Conservation (phyloP, 768 basidiomycete species). For the Kwoniella heveanensis region DNA sequence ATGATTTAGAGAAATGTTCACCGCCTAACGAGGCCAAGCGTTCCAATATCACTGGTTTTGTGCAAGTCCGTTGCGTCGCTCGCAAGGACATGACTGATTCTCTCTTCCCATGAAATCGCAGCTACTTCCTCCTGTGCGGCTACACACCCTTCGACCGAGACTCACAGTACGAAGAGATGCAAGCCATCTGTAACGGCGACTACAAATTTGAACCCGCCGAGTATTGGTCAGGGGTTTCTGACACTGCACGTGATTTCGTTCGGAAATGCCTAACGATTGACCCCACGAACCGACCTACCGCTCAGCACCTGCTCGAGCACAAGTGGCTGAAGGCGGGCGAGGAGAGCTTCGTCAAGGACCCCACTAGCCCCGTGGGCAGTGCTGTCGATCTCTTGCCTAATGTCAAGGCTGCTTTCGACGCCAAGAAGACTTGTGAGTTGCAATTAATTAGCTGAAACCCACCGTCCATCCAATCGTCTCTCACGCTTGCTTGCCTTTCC, state of each 20-base stretch:
- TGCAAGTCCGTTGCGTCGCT: no score
- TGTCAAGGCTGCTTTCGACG: conserved; percentile 86
- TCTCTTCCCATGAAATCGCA: conserved; percentile 12
- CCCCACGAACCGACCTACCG: conserved; percentile 76
- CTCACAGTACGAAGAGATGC: conserved; percentile 75
- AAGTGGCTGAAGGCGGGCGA: conserved; percentile 69
- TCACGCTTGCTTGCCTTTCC: background rate
- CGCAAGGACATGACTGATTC: no score
- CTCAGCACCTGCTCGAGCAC: conserved; percentile 71
- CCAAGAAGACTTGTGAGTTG: conserved; percentile 77
- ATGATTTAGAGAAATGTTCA: background rate
- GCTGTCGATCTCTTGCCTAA: conserved; percentile 79
- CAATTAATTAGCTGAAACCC: background rate
- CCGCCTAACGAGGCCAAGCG: background rate
- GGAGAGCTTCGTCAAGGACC: conserved; percentile 71
- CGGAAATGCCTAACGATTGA: conserved; percentile 79
- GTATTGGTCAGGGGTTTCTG: conserved; percentile 59
- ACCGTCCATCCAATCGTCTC: background rate
- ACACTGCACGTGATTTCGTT: conserved; percentile 76
- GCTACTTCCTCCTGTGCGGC: conserved; percentile 84
- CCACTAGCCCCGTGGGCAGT: conserved; percentile 60
- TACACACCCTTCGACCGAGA: conserved; percentile 97
- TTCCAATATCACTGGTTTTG: no score
- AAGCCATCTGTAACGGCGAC: conserved; percentile 90
- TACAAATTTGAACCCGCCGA: conserved; percentile 80